Evolutionary conservation across 1,139 yeast species (phyloP), one percentile per base, ranked within the genome.

Genomic region (Diutina mesorugosa): DNA sequence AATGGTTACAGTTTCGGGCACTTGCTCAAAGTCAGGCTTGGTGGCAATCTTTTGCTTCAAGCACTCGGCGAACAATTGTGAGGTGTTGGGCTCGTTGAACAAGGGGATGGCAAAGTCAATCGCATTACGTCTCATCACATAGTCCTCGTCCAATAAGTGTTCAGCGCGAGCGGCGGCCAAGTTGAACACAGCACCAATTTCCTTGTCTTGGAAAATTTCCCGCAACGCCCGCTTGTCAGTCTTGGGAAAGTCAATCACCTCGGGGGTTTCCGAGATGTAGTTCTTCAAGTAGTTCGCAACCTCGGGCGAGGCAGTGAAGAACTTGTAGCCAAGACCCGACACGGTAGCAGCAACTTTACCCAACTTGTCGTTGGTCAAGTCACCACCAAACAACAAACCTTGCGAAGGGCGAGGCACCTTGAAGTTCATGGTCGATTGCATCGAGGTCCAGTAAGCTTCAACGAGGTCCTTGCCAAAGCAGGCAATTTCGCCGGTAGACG

Each of bases 401-500:
- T 83, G 75, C 53, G 96, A 96, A 55, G 98, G 96, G 67, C 80
- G 77, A 61, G 99, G 99, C 57, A 93, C 82, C 68, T 87, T 79
- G 83, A 93, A 93, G 79, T 91, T 91, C 97, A 91, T 91, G 55
- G 97, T 90, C 55, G 97, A 83, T 77, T 93, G 98, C 64, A 93
- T 83, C 14, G 98, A 87, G 47, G 97, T 87, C 98, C 98, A 93
- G 78, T 93, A 93, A 47, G 98, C 97, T 72, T 93, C 99, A 60
- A 81, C 68, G 61, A 86, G 73, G 70, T 90, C 86, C 62, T 77
- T 78, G 66, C 99, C 99, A 69, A 93, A 93, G 70, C 97, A 88
- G 32, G 99, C 99, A 67, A 93, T 87, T 76, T 93, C 99, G 70
- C 99, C 99, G 55, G 99, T 93, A 14, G 98, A 91, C 6, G 98